Conservation (phyloP, 2,329 filamentous ascomycete genomes). For the Colletotrichum eremochloae region DNA sequence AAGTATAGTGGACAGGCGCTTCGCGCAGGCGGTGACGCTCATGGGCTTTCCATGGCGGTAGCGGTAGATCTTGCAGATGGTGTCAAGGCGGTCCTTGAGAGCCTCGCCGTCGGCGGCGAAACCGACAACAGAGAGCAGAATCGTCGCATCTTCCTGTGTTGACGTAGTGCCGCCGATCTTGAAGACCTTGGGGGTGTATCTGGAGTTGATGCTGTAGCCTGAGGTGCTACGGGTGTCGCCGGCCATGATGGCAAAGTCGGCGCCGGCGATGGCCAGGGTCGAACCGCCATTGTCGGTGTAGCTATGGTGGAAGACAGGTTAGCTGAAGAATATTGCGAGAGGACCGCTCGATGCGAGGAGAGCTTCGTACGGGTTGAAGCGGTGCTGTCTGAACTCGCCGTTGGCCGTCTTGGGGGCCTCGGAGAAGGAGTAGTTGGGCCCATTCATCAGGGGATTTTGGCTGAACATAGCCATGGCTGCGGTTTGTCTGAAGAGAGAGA, state of each 20-base stretch:
- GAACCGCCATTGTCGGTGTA: slow-evolving; percentile 99
- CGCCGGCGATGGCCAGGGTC: slow-evolving; percentile 93
- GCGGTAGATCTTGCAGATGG: slow-evolving; percentile 98
- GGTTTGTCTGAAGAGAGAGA: slow-evolving; percentile 24
- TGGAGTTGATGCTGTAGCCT: slow-evolving; percentile 99
- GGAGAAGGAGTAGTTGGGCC: slow-evolving; percentile 77
- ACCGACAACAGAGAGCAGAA: slow-evolving; percentile 93
- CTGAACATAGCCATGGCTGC: slow-evolving; percentile 75
- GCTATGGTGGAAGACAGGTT: slow-evolving; percentile 58
- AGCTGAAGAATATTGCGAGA: slow-evolving; percentile 13
- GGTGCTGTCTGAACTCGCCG: slow-evolving; percentile 77
- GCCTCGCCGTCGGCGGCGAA: slow-evolving; percentile 96
- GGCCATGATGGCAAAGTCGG: slow-evolving; percentile 95
- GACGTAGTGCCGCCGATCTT: slow-evolving; percentile 93
- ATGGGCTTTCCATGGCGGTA: slow-evolving; percentile 98
- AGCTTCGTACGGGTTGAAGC: slow-evolving; percentile 87
- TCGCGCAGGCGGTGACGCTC: slow-evolving; percentile 92
- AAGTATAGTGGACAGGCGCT: slow-evolving; percentile 93
- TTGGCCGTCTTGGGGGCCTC: slow-evolving; percentile 67
- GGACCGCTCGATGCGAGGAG: neutral
- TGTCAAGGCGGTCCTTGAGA: slow-evolving; percentile 92
- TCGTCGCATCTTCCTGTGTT: slow-evolving; percentile 85
- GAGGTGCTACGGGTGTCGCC: slow-evolving; percentile 96
- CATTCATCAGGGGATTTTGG: slow-evolving; percentile 77
- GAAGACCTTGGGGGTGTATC: slow-evolving; percentile 96